Conservation (phyloP, 345 rosid species). For the Euphorbia peplus region DNA sequence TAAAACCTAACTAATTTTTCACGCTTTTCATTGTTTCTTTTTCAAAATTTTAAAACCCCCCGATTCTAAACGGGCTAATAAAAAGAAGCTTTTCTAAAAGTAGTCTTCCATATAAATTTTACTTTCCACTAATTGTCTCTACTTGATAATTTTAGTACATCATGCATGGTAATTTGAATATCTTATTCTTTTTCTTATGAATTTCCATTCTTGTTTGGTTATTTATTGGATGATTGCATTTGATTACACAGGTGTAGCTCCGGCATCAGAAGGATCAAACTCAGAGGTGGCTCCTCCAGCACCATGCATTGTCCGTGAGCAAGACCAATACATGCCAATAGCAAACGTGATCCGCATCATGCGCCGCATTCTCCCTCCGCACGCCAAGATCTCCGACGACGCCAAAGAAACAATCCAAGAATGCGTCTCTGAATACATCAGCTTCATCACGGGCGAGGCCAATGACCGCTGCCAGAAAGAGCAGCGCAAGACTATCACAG, state of each 20-base stretch:
- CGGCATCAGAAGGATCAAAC: background rate
- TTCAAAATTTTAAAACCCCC: too few species aligned
- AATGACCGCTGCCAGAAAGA: slow-evolving; percentile 92
- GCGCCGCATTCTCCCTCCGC: slow-evolving; percentile 83
- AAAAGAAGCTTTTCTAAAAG: too few species aligned
- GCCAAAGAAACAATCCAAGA: slow-evolving; percentile 96
- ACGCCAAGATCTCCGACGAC: slow-evolving; percentile 91
- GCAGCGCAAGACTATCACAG: slow-evolving; percentile 95
- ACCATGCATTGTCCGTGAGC: slow-evolving; percentile 68
- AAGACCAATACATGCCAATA: slow-evolving; percentile 93
- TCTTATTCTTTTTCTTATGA: too few species aligned
- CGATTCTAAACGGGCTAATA: too few species aligned
- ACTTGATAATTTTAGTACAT: too few species aligned
- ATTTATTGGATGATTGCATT: too few species aligned
- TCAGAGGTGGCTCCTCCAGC: background rate
- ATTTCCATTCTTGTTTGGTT: too few species aligned
- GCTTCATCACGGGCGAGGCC: slow-evolving; percentile 96
- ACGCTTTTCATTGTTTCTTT: too few species aligned
- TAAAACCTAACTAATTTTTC: too few species aligned
- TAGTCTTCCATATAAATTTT: too few species aligned
- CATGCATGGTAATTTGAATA: too few species aligned
- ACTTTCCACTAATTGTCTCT: too few species aligned
- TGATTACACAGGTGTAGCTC: slow-evolving; percentile 7
- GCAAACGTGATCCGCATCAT: slow-evolving; percentile 91
- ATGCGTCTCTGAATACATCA: slow-evolving; percentile 95